Evolutionary conservation across 495 filamentous ascomycete species (phyloP), one percentile per base, ranked within the genome.

Genomic region (Haplographium delicatum): DNA sequence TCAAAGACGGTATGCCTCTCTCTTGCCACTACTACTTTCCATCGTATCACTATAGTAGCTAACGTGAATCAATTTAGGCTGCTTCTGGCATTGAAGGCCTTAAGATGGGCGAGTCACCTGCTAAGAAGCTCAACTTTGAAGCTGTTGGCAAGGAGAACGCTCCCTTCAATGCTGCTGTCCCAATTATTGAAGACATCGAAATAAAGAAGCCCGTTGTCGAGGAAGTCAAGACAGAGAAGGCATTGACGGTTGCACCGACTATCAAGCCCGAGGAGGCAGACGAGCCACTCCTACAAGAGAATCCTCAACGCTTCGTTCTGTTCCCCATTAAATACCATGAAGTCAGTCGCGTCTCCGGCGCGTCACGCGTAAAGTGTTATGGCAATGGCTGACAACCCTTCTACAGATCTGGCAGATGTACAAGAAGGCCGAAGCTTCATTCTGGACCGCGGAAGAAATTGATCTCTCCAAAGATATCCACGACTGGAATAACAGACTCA

Each of bases 301-400:
- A 98, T 73, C 86, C 89, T 57, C 80, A 96, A 54, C 88, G 93
- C 57, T 98, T 97, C 65, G 93, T 98, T 47, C 77, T 98, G 41
- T 98, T 98, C 72, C 93, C 93, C 51, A 97, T 98, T 70, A 96
- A 95, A 78, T 97, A 97, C 68, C 89, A 98, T 62, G 93, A 98
- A 83, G 93, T 96, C 68, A 69, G 90, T 82, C 56, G 69, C 74
- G 44, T 64, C 57, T 54, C 55, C 22, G 25, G 77, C 80, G 79
- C 74, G 76, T 61, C 50, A 59, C 83, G 82, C 80, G 86, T 87
- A 78, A 81, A 84, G 75, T 85, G 77, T 68, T 67, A 67, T 58
- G 60, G 55, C 59, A 54, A 24, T 20, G 25, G 27, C 50, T 55
- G 31, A 62, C 44, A 64, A 51, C 50, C 46, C 39, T 28, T 8